Conservation (phyloP, 1,284 basidiomycete species). For the Fomitiporia mediterranea region DNA sequence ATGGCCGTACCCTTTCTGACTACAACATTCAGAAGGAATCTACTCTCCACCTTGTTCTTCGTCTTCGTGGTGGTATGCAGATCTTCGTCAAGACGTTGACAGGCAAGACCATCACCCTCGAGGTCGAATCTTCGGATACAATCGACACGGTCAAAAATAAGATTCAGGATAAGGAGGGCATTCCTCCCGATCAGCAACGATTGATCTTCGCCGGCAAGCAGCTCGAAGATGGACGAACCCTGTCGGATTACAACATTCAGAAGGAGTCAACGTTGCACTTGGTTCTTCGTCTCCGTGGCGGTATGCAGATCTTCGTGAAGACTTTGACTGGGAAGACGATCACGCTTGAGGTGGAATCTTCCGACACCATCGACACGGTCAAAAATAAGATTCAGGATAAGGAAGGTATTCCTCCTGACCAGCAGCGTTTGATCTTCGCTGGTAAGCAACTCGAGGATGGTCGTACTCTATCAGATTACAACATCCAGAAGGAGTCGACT, state of each 20-base stretch:
- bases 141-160: slow-evolving; percentile 51
- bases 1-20: slow-evolving; percentile 23
- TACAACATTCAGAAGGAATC: slow-evolving; percentile 54
- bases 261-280: slow-evolving; percentile 48
- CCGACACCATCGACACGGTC: slow-evolving; percentile 53
- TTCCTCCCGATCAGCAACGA: slow-evolving; percentile 26
- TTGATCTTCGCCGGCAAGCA: slow-evolving; percentile 49
- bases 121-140: slow-evolving; percentile 53
- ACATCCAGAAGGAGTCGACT: slow-evolving; percentile 68
- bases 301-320: slow-evolving; percentile 49
- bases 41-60: slow-evolving; percentile 53
- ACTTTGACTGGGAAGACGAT: slow-evolving; percentile 55
- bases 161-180: slow-evolving; percentile 42
- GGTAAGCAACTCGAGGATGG: slow-evolving; percentile 73
- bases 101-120: slow-evolving; percentile 56
- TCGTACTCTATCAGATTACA: slow-evolving; percentile 61
- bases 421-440: slow-evolving; percentile 73
- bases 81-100: slow-evolving; percentile 46
- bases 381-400: slow-evolving; percentile 47
- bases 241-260: slow-evolving; percentile 40
- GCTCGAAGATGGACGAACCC: slow-evolving; percentile 40
- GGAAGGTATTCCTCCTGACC: slow-evolving; percentile 60
- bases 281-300: slow-evolving; percentile 55
- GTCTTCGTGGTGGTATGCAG: slow-evolving; percentile 54
- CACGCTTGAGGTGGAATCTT: slow-evolving; percentile 54